Base-by-base conservation (phyloP, 805 yeast genomes). In the Spencermartinsiella europaea region DNA sequence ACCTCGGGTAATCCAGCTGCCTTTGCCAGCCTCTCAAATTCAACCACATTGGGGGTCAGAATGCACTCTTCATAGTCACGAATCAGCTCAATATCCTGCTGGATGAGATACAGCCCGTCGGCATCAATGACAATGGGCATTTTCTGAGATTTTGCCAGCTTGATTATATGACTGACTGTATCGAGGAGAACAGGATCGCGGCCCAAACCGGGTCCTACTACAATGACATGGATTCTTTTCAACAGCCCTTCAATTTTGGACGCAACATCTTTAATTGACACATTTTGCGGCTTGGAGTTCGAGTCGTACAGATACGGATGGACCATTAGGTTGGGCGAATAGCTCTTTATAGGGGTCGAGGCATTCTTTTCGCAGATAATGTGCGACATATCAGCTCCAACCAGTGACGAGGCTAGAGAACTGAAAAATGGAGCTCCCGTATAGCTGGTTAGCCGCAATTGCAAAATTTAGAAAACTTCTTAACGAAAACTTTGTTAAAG, bases 371-470 rank as follows among this genome's bases (percentile, higher is more conserved):
- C 95, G 67, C 98, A 93, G n/a, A 93, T 74, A 7, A 91, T 75
- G 64, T 91, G 98, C 33, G 91, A 77, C 68, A 93, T 71, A 62
- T 91, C 99, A 44, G 89, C 83, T 0, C 99, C 99, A 42, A 83
- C 73, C 33, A 84, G 66, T 1, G 95, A 85, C 1, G 95, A 79
- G 0, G 96, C 85, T 62, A 85, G 83, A 3, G 95, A 85, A 31
- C 95, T 76, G 63, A 93, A 93, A 65, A 73, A 93, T 1, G 98
- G 98, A 0, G 99, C 99, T 0, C 99, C 99, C 0, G 97, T 90
- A 63, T 89, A 91, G 63, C 74, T 68, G 15, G 3, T 7, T 20
- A 43, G 52, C 53, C 46, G 55, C 54, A 44, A 36, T 38, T 21
- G 28, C 17, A 28, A 16, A 31, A 20, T 7, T 33, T 14, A 35